phyloP scores from a whole-genome alignment of 2,329 filamentous ascomycete genomes.

The Mycosphaerella sp. region DNA sequence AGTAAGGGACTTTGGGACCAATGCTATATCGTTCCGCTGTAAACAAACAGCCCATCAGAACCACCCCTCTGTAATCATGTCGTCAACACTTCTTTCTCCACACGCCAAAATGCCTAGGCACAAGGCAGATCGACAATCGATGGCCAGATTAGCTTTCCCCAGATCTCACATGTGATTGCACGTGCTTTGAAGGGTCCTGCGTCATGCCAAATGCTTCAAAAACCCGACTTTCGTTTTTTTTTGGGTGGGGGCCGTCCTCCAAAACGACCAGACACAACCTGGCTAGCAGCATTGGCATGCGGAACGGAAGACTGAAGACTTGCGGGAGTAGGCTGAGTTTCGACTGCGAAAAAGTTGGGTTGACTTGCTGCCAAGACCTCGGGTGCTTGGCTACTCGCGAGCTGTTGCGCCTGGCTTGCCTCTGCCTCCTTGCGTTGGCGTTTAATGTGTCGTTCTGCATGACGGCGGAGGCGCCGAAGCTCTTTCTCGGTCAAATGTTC shows the following conservation, averaged over 20 bases:
- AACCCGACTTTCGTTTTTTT: slow-evolving; percentile 39
- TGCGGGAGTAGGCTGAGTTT: slow-evolving; percentile 13
- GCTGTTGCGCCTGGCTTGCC: slow-evolving; percentile 21
- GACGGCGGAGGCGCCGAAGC: slow-evolving; percentile 34
- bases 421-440: slow-evolving; percentile 37
- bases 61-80: slow-evolving; percentile 14
- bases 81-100: slow-evolving; percentile 19
- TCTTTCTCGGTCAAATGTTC: slow-evolving; percentile 36
- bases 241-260: slow-evolving; percentile 33
- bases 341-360: slow-evolving; percentile 10
- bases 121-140: slow-evolving; percentile 7
- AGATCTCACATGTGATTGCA: slow-evolving; percentile 5
- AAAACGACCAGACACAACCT: slow-evolving; percentile 30
- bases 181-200: background rate
- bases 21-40: background rate
- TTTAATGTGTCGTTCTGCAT: slow-evolving; percentile 37
- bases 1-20: background rate
- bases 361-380: slow-evolving; percentile 30
- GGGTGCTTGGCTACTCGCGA: slow-evolving; percentile 29
- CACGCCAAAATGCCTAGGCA: background rate
- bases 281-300: slow-evolving; percentile 27
- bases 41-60: slow-evolving; percentile 1
- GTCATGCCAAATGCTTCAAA: slow-evolving; percentile 21
- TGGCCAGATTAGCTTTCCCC: slow-evolving; percentile 8
- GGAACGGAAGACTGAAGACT: slow-evolving; percentile 22